Base-by-base conservation (phyloP, 1,139 yeast genomes). In the Sugiyamaella novakii region DNA sequence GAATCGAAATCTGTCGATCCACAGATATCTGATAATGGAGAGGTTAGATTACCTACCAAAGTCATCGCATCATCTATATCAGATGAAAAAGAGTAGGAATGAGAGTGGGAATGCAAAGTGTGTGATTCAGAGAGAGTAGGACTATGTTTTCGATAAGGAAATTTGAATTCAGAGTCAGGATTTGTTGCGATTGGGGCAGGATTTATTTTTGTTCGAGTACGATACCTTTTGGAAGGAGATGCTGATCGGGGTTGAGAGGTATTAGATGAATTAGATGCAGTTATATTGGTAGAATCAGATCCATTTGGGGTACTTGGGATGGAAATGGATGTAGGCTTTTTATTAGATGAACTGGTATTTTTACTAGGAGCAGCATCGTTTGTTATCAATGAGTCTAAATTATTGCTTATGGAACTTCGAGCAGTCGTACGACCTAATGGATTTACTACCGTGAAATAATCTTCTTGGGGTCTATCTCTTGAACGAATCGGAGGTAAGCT, bases 1-100 rank as follows among this genome's bases (percentile, higher is more conserved):
- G 63, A 57, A 8, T 27, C 39, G n/a, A 30, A 43, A 17, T 19
- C 17, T 18, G 41, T 27, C 19, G 44, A 25, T 36, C 18, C 28
- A 15, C n/a, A 3, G 11, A 7, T 41, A 36, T 28, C 50, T 15
- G 38, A 46, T 38, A 33, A 22, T 15, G 46, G 52, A 38, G 34
- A 41, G 12, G 30, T 31, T 28, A 41, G 10, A 22, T 31, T 31
- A 5, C 43, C 35, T 15, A 41, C 38, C 12, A 41, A 17, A 5
- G 45, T 41, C 21, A 41, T 31, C 11, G 45, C 24, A 21, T 47
- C 54, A 18, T 51, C 54, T 28, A 25, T 15, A 29, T 51, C 54
- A 5, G 50, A 43, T 15, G 33, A 34, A 11, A 14, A 21, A 19
- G 45, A 41, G 28, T 25, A 36, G 7, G 47, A 43, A 28, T 43